Evolutionary conservation across 345 rosid species (phyloP).

Genomic region (Anacardium occidentale): DNA sequence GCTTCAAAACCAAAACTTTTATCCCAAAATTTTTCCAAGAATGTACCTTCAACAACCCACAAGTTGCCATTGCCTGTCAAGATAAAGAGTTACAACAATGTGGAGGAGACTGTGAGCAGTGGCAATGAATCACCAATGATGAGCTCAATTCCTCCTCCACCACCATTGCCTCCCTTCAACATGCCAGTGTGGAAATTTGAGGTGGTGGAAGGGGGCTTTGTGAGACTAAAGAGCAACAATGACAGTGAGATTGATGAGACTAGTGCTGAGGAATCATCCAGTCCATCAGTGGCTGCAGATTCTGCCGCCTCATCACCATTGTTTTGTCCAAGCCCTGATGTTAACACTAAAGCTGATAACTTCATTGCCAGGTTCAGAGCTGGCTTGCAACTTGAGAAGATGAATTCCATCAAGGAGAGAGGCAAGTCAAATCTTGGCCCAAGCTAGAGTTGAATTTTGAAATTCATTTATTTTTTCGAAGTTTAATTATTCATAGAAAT

Average conservation of each 20-base stretch:
- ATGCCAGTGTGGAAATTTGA: constrained; percentile 59
- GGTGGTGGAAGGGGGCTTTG: constrained; percentile 61
- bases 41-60: constrained; percentile 13
- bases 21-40: not conserved
- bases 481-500: not conserved
- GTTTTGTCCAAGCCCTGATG: constrained; percentile 88
- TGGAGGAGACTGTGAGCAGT: constrained; percentile 29
- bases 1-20: constrained; percentile 23
- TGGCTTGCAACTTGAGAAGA: constrained; percentile 69
- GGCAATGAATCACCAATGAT: constrained; percentile 57
- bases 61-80: constrained; percentile 33
- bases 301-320: constrained; percentile 5
- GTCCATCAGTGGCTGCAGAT: constrained; percentile 28
- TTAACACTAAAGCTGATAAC: constrained; percentile 74
- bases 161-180: constrained; percentile 82
- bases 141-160: constrained; percentile 65
- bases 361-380: constrained; percentile 85
- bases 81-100: constrained; percentile 21
- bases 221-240: constrained; percentile 57
- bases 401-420: constrained; percentile 49
- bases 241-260: constrained; percentile 26
- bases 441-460: not conserved
- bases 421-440: constrained; percentile 52
- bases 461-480: not conserved
- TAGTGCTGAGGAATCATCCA: constrained; percentile 32